Evolutionary conservation across 805 yeast genomes (phyloP).

Genomic region (Candida montana): DNA sequence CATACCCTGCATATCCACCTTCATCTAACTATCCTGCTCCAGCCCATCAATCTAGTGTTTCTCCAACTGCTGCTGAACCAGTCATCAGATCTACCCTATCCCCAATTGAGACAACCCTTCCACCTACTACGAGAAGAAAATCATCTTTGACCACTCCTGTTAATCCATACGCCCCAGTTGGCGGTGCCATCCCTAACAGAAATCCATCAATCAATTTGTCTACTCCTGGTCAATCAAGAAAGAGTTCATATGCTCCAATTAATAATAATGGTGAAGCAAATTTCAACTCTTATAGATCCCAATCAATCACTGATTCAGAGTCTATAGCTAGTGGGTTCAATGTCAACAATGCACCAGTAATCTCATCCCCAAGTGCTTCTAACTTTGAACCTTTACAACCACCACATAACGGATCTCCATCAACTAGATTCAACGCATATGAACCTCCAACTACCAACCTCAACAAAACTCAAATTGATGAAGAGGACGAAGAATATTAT

Average conservation of each 20-base stretch:
- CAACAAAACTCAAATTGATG: constrained; percentile 18
- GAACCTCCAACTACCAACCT: constrained; percentile 23
- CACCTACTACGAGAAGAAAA: constrained; percentile 3
- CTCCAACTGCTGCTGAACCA: background rate
- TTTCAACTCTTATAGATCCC: constrained; percentile 8
- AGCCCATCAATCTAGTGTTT: background rate
- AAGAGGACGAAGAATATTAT: constrained; percentile 43
- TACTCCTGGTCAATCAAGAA: constrained; percentile 2
- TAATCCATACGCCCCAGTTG: constrained; percentile 11
- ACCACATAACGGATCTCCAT: constrained; percentile 21
- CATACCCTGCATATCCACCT: background rate
- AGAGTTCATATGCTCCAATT: constrained; percentile 7
- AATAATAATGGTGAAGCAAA: constrained; percentile 1
- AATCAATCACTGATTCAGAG: constrained; percentile 3
- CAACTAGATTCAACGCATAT: constrained; percentile 21
- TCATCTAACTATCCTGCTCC: background rate
- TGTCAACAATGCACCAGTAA: constrained; percentile 1
- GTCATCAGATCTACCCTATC: background rate
- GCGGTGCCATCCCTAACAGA: background rate
- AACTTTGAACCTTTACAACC: constrained; percentile 12
- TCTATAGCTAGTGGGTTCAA: constrained; percentile 5
- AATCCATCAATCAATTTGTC: background rate
- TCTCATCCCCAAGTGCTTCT: constrained; percentile 6
- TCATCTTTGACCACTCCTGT: constrained; percentile 5
- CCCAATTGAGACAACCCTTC: background rate